A percentile compares a stretch with the other conserved stretches of the same genome.
Conservation (phyloP, 75 land plant genomes). For the Gnetum montanum region DNA sequence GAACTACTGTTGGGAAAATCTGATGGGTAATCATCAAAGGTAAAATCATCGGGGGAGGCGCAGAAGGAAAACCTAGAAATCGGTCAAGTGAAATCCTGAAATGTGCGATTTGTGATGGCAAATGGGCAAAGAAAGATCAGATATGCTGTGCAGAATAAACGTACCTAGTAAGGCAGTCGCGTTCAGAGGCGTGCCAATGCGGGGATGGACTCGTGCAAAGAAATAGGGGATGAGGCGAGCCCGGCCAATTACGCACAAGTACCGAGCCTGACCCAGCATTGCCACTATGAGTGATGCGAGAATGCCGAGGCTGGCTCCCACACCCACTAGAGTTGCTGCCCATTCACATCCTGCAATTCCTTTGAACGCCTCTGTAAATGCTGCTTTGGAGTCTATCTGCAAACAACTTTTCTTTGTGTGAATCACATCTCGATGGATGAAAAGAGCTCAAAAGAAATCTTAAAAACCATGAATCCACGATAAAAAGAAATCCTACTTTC, state of each 20-base stretch:
- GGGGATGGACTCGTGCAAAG: conserved; percentile 63
- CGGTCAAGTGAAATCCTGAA: background rate
- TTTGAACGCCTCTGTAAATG: conserved; percentile 50
- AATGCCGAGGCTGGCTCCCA: conserved; percentile 66
- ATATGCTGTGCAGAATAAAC: background rate
- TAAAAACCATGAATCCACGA: too few relatives aligned
- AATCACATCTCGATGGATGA: too few relatives aligned
- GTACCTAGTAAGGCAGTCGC: conserved; percentile 67
- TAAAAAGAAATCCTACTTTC: too few relatives aligned
- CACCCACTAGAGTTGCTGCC: conserved; percentile 47
- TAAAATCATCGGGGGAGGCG: background rate
- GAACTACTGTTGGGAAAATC: too few relatives aligned
- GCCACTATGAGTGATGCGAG: conserved; percentile 71
- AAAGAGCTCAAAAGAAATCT: too few relatives aligned
- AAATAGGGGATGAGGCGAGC: conserved; percentile 58
- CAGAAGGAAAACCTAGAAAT: background rate
- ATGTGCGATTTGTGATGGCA: background rate
- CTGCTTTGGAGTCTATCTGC: conserved; percentile 32
- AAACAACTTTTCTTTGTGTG: too few relatives aligned
- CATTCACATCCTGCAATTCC: conserved; percentile 49
- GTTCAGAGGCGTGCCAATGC: conserved; percentile 62
- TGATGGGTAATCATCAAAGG: background rate
- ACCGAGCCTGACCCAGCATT: conserved; percentile 84
- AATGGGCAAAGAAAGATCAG: background rate
- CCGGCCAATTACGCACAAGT: conserved; percentile 66